Conservation (phyloP, 2,329 filamentous ascomycete genomes). For the Arthrobotrys sinensis region DNA sequence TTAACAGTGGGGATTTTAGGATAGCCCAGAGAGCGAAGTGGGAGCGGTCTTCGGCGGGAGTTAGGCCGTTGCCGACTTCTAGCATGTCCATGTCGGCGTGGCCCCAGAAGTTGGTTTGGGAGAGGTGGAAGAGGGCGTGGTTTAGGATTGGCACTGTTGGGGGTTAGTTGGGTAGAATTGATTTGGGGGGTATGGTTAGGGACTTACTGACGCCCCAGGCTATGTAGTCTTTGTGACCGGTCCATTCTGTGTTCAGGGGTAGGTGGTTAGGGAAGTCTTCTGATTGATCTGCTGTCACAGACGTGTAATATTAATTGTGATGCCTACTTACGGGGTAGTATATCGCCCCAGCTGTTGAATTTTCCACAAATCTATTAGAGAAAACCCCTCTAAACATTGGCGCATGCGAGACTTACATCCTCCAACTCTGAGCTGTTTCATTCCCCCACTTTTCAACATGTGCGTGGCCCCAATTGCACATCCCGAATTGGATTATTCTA, state of each 20-base stretch:
- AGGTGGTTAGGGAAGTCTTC: not conserved
- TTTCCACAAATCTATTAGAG: not conserved
- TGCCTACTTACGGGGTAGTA: conserved; percentile 37
- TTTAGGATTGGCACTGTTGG: conserved; percentile 66
- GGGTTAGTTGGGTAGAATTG: conserved; percentile 36
- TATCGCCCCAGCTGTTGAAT: conserved; percentile 47
- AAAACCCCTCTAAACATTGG: not conserved
- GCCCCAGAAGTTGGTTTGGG: conserved; percentile 67
- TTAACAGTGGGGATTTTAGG: conserved; percentile 69
- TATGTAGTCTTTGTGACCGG: conserved; percentile 56
- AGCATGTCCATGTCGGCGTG: conserved; percentile 68
- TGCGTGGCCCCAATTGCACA: conserved; percentile 73
- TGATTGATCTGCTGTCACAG: not conserved
- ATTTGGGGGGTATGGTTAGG: not conserved
- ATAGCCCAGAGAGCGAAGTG: conserved; percentile 69
- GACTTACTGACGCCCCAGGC: conserved; percentile 63
- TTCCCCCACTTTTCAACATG: conserved; percentile 72
- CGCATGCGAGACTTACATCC: conserved; percentile 62
- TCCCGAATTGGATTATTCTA: conserved; percentile 71
- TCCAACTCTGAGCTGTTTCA: conserved; percentile 70
- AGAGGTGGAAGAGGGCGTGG: conserved; percentile 66
- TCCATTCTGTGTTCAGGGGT: conserved; percentile 64
- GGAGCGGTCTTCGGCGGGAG: conserved; percentile 65
- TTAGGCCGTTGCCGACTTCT: conserved; percentile 68
- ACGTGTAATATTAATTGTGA: not conserved